Percentiles rank a stretch among this genome's conserved stretches.
Evolutionary conservation across 768 basidiomycete genomes (phyloP).

Genomic region (Hebeloma cylindrosporum): DNA sequence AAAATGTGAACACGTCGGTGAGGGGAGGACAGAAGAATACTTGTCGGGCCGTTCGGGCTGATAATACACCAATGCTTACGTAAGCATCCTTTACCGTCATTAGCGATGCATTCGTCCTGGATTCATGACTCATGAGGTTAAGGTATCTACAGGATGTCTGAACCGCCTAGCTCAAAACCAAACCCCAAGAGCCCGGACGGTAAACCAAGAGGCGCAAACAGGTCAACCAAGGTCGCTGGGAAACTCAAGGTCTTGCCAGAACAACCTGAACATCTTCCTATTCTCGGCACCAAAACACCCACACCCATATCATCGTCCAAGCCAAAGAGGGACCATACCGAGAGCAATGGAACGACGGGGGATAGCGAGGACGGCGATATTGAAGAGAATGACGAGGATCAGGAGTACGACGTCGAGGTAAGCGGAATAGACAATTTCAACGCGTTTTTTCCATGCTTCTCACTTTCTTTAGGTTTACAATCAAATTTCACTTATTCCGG

Average conservation of each 20-base stretch:
- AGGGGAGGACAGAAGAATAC: too few relatives aligned
- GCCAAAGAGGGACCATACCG: conserved; percentile 41
- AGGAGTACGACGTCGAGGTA: conserved; percentile 63
- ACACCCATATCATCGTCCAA: conserved; percentile 21
- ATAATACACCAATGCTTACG: too few relatives aligned
- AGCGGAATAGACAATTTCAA: conserved; percentile 2
- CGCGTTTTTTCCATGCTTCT: conserved; percentile 4
- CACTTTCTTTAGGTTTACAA: conserved; percentile 70
- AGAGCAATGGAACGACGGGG: conserved; percentile 48
- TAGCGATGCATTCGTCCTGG: too few relatives aligned
- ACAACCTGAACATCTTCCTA: conserved; percentile 61
- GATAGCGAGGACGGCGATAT: conserved; percentile 77
- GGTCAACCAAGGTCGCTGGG: conserved; percentile 78
- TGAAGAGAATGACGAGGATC: conserved; percentile 59
- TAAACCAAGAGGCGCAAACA: conserved; percentile 70
- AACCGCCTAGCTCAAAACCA: conserved; percentile 21
- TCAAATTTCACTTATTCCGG: conserved; percentile 91
- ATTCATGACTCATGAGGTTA: too few relatives aligned
- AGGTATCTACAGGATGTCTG: too few relatives aligned
- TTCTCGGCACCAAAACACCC: conserved; percentile 27
- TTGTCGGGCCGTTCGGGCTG: too few relatives aligned
- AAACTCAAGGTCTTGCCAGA: conserved; percentile 90
- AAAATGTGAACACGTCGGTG: too few relatives aligned
- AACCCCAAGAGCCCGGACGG: conserved; percentile 35
- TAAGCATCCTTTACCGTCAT: too few relatives aligned